Conservation (phyloP, 129 eudicot genomes). For the Artemisia tridentata region DNA sequence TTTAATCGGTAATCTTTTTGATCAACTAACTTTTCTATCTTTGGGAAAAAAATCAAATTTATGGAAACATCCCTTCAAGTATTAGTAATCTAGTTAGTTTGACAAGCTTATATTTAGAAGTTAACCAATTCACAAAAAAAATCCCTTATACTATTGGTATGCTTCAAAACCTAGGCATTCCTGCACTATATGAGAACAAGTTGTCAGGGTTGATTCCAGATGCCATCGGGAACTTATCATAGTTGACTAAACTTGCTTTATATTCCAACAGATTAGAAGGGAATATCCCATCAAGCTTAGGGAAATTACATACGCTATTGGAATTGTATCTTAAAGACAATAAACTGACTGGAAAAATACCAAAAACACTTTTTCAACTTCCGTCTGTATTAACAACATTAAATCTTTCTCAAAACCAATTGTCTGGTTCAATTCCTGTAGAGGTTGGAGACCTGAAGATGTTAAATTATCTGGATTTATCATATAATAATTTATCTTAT, state of each 20-base stretch:
- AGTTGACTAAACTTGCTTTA: neutral
- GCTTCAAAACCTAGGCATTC: neutral
- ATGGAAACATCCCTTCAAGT: neutral
- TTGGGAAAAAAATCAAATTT: neutral
- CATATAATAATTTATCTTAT: no score
- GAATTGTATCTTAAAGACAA: neutral
- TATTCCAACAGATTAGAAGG: conserved; percentile 4
- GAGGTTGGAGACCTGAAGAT: no score
- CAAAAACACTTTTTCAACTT: no score
- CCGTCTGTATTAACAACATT: no score
- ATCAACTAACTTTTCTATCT: neutral
- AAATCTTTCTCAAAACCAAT: no score
- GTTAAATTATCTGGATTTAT: no score
- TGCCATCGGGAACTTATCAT: conserved; percentile 10
- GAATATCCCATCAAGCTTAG: neutral
- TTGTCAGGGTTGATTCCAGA: neutral
- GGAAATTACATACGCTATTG: neutral
- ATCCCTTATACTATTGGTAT: neutral
- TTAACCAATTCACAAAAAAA: neutral
- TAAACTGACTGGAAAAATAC: neutral
- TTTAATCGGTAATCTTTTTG: neutral
- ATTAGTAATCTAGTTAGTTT: neutral
- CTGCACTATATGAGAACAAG: neutral
- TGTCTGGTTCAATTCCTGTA: no score
- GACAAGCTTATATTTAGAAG: neutral